Conservation (phyloP, 352 stramenopile genomes). For the Pythium rhizo-oryzae region DNA sequence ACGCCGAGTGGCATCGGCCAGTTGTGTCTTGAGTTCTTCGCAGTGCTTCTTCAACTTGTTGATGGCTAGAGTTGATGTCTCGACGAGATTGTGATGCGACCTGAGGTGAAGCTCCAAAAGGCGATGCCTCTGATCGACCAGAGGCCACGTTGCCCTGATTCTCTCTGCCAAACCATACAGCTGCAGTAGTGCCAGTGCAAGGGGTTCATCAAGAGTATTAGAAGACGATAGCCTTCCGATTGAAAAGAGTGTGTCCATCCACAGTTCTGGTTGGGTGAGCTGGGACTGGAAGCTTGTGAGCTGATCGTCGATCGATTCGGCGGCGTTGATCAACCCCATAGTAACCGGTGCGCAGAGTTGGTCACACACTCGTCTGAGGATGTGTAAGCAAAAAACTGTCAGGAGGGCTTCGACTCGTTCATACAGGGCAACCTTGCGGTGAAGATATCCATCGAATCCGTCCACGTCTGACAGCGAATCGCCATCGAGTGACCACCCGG, state of each 20-base stretch:
- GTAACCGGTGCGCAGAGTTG: slow-evolving; percentile 41
- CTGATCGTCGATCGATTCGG: slow-evolving; percentile 44
- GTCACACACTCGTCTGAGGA: slow-evolving; percentile 50
- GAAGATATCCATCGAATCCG: slow-evolving; percentile 14
- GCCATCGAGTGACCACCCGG: neutral
- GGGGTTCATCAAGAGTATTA: slow-evolving; percentile 4
- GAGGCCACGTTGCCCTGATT: slow-evolving; percentile 48
- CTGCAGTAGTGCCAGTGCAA: slow-evolving; percentile 32
- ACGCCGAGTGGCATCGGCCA: neutral
- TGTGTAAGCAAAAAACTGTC: slow-evolving; percentile 62
- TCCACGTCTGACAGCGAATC: neutral
- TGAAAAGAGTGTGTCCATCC: slow-evolving; percentile 17
- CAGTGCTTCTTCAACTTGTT: slow-evolving; percentile 9
- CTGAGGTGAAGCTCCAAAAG: slow-evolving; percentile 36
- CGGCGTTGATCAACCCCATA: slow-evolving; percentile 29
- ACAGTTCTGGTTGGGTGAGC: slow-evolving; percentile 35
- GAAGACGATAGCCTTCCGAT: neutral
- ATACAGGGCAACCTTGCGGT: slow-evolving; percentile 31
- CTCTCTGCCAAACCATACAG: slow-evolving; percentile 51
- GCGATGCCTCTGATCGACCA: slow-evolving; percentile 52
- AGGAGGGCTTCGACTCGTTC: slow-evolving; percentile 47
- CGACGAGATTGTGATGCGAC: slow-evolving; percentile 19
- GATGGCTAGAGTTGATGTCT: slow-evolving; percentile 21
- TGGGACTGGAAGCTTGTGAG: slow-evolving; percentile 45
- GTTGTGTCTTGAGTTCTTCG: slow-evolving; percentile 7